Percentiles rank a stretch among this genome's conserved stretches.
phyloP scores from a whole-genome alignment of 202 grass and related monocot genomes.

The Schoenoplectus triqueter region DNA sequence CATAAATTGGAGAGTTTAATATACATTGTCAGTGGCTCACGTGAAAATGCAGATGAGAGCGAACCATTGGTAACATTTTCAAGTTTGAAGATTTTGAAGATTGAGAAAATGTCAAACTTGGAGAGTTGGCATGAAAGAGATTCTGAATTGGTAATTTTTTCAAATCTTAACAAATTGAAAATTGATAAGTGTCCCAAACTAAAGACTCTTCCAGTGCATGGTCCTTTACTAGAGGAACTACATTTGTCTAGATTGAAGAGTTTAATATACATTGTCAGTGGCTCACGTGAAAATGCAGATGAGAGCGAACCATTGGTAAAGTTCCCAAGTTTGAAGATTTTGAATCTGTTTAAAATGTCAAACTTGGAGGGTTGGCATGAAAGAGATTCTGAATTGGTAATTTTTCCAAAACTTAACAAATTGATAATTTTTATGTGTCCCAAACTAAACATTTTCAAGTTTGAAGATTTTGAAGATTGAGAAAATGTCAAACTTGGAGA shows the following conservation, averaged over 20 bases:
- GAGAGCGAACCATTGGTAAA: neutral
- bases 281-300: neutral
- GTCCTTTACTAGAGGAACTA: neutral
- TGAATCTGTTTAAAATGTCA: too few relatives aligned
- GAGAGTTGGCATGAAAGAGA: conserved; percentile 33
- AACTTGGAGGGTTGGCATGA: too few relatives aligned
- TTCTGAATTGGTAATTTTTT: neutral
- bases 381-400: too few relatives aligned
- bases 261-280: neutral
- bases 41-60: neutral
- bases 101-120: neutral
- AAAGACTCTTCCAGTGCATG: neutral
- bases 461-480: too few relatives aligned
- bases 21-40: neutral
- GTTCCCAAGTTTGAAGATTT: too few relatives aligned
- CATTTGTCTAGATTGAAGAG: neutral
- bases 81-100: neutral
- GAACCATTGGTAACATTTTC: neutral
- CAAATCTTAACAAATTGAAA: neutral
- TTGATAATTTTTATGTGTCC: too few relatives aligned
- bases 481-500: too few relatives aligned
- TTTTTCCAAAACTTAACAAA: too few relatives aligned
- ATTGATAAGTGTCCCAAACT: conserved; percentile 33
- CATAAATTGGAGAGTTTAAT: neutral
- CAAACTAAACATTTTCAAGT: too few relatives aligned